These are phyloP conservation scores for Sporothrix schenckii DNA, from an alignment of 2,329 filamentous ascomycete genomes.

Conservation along the genomic window DNA sequence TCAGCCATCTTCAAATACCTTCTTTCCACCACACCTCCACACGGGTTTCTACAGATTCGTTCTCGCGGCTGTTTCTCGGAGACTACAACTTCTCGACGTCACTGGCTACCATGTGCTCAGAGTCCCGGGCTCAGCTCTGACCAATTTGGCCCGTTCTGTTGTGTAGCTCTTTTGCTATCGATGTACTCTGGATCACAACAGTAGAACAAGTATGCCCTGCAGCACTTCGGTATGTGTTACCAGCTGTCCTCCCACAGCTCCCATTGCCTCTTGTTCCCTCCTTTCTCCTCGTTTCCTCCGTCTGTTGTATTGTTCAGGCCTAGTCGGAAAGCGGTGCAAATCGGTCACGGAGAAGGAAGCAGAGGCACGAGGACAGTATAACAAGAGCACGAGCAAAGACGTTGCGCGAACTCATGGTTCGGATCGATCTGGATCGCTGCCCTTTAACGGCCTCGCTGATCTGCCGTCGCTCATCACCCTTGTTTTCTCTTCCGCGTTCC, in stretches of 20 bases:
- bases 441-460: background rate
- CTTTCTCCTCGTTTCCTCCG: background rate
- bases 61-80: background rate
- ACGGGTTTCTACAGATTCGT: background rate
- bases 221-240: slow-evolving; percentile 30
- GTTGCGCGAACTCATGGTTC: slow-evolving; percentile 14
- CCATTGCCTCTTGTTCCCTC: background rate
- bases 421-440: background rate
- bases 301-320: slow-evolving; percentile 27
- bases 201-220: slow-evolving; percentile 32
- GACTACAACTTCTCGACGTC: background rate
- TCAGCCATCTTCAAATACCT: slow-evolving; percentile 1
- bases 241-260: background rate
- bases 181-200: slow-evolving; percentile 24
- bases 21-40: background rate
- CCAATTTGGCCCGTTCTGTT: slow-evolving; percentile 17
- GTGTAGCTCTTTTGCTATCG: slow-evolving; percentile 20
- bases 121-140: slow-evolving; percentile 1
- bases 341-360: background rate
- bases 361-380: background rate
- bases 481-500: background rate
- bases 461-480: slow-evolving; percentile 7
- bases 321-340: slow-evolving; percentile 5
- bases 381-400: background rate
- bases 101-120: slow-evolving; percentile 8